Evolutionary conservation across 331 rosid species (phyloP).

Genomic region (Quercus lobata): DNA sequence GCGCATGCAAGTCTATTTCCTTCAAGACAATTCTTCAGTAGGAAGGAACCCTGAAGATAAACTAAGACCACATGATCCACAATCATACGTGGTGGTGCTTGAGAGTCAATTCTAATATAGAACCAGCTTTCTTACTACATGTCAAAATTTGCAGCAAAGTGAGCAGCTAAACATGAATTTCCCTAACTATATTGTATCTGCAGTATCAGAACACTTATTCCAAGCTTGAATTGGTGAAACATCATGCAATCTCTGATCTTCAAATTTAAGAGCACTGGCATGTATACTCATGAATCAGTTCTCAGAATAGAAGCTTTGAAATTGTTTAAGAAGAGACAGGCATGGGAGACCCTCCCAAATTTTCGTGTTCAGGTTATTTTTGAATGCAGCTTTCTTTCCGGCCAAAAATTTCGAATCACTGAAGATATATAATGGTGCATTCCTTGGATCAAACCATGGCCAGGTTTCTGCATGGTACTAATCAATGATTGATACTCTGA

Average conservation of each 20-base stretch:
- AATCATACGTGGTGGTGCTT: too few relatives aligned
- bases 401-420: slow-evolving; percentile 24
- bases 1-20: too few relatives aligned
- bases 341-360: neutral
- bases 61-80: too few relatives aligned
- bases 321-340: neutral
- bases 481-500: slow-evolving; percentile 66
- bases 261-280: neutral
- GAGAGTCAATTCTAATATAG: too few relatives aligned
- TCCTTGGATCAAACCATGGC: slow-evolving; percentile 34
- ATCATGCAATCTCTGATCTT: neutral
- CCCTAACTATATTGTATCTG: neutral
- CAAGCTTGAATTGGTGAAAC: neutral
- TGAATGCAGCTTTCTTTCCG: slow-evolving; percentile 18
- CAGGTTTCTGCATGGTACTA: slow-evolving; percentile 39
- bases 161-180: neutral
- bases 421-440: slow-evolving; percentile 27
- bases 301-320: neutral
- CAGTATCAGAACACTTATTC: neutral
- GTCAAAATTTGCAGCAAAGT: neutral
- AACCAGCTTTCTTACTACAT: too few relatives aligned
- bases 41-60: too few relatives aligned
- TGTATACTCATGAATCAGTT: neutral
- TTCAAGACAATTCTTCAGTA: too few relatives aligned
- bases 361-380: slow-evolving; percentile 14